Evolutionary conservation across 2,329 filamentous ascomycete genomes (phyloP).

Genomic region (Rhynchosporium secalis): DNA sequence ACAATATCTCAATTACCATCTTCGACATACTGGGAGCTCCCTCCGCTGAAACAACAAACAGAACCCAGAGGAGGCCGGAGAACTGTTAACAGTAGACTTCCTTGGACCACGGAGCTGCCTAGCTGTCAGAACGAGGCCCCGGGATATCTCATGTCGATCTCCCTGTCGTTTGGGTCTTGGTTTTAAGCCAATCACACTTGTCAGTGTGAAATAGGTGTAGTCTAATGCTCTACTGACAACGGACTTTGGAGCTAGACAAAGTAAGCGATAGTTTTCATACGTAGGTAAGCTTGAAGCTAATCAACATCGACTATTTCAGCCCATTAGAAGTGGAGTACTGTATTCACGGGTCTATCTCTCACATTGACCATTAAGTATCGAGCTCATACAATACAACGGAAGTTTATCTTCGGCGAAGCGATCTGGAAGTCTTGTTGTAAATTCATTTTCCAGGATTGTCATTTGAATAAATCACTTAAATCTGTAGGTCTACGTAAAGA

Average conservation of each 20-base stretch:
- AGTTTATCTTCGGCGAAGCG: too few species aligned
- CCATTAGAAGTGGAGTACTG: too few species aligned
- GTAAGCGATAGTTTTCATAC: neutral
- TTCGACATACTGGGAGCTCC: neutral
- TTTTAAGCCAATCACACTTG: too few species aligned
- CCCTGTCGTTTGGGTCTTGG: neutral
- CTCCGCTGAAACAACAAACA: neutral
- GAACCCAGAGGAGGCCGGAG: neutral
- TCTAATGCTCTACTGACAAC: neutral
- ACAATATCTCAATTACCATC: neutral
- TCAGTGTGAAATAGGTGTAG: neutral
- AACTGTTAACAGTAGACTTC: neutral
- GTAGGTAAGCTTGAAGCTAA: too few species aligned
- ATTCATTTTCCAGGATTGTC: too few species aligned
- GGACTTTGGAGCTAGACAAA: slow-evolving; percentile 3
- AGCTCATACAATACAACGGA: too few species aligned
- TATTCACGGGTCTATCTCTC: too few species aligned
- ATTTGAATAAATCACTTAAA: too few species aligned
- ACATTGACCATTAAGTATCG: too few species aligned
- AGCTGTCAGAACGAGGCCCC: neutral
- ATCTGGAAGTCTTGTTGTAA: too few species aligned
- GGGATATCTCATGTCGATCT: neutral
- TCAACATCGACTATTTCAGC: too few species aligned
- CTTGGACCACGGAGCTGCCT: neutral
- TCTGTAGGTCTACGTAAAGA: too few species aligned